A percentile compares a stretch with the other conserved stretches of the same genome.
These are phyloP conservation scores for Gautieria morchelliformis DNA, from an alignment of 768 basidiomycete genomes.

Conservation along the genomic window DNA sequence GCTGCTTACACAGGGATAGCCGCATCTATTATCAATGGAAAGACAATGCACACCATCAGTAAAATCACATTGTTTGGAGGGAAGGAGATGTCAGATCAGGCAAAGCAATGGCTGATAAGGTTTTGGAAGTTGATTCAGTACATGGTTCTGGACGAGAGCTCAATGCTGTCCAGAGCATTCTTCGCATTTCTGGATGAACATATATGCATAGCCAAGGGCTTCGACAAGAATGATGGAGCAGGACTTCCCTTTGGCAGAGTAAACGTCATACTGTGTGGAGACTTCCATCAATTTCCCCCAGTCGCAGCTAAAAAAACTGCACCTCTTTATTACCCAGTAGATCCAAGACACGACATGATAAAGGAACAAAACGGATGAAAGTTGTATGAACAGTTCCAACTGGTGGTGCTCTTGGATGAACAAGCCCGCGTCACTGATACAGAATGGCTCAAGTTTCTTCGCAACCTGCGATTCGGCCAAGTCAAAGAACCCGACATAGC, in stretches of 20 bases:
- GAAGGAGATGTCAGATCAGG: neutral
- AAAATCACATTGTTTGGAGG: slow-evolving; percentile 11
- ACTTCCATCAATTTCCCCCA: slow-evolving; percentile 39
- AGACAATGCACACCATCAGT: slow-evolving; percentile 26
- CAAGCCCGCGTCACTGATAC: slow-evolving; percentile 26
- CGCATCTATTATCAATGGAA: slow-evolving; percentile 28
- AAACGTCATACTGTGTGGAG: slow-evolving; percentile 31
- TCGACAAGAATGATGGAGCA: neutral
- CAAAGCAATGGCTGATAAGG: slow-evolving; percentile 10
- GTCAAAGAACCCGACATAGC: slow-evolving; percentile 18
- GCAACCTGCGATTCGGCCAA: slow-evolving; percentile 17
- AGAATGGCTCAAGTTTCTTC: slow-evolving; percentile 24
- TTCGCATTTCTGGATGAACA: neutral
- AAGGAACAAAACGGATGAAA: slow-evolving; percentile 13
- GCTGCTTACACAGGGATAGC: slow-evolving; percentile 33
- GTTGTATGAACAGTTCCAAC: slow-evolving; percentile 21
- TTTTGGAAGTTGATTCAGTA: slow-evolving; percentile 16
- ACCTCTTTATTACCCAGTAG: slow-evolving; percentile 16
- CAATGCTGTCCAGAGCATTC: slow-evolving; percentile 23
- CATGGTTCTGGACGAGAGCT: slow-evolving; percentile 32
- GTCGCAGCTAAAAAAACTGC: slow-evolving; percentile 17
- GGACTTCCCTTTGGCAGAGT: slow-evolving; percentile 17
- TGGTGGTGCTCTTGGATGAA: slow-evolving; percentile 27
- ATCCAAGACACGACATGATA: neutral
- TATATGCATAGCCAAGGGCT: neutral